Evolutionary conservation across 148 eudicot genomes (phyloP), one percentile per base, ranked within the genome.

Genomic region (Nyssa sinensis): DNA sequence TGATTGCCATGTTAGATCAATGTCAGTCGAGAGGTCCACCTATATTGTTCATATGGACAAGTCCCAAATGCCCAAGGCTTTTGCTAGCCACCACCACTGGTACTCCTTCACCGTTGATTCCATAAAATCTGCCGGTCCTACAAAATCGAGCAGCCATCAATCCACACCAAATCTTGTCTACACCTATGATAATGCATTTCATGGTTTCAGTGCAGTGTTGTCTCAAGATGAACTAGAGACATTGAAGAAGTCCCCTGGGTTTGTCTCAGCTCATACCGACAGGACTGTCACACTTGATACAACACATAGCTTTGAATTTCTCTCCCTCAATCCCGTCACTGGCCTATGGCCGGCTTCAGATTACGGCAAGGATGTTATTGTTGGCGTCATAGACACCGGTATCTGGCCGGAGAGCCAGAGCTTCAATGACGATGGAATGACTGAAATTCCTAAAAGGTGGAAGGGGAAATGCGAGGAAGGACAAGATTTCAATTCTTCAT

Each of bases 41-140:
- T 80, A 81, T 47, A 85, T 85, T 27, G 71, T 85, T 64, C 85
- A 85, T 81, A 85, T 85, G 85, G 81, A 85, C 79, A 79, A 79
- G 66, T 76, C 85, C 16, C 23, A 21, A 60, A 85, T 81, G 83
- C 88, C 88, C 3, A 71, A 62, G 62, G 77, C 81, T 29, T 82
- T 85, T 62, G 25, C 79, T 14, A 74, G 35, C 76, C 81, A 63
- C 62, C 47, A 76, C 66, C 27, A 53, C 7, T 85, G 88, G 88
- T 68, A 81, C 74, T 29, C 78, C 25, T 77, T 82, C 68, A 69
- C 35, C 8, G 49, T 81, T 3, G 58, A 47, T 65, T 78, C 84
- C 30, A 5, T 66, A 7, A 62, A 64, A 9, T 25, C 78, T 33
- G 35, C 5, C 12, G 35, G 7, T 25, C 30, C 12, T 0, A 0